Evolutionary conservation across 371 early-diverging fungal species (phyloP).

Genomic region (Parasitella parasitica): DNA sequence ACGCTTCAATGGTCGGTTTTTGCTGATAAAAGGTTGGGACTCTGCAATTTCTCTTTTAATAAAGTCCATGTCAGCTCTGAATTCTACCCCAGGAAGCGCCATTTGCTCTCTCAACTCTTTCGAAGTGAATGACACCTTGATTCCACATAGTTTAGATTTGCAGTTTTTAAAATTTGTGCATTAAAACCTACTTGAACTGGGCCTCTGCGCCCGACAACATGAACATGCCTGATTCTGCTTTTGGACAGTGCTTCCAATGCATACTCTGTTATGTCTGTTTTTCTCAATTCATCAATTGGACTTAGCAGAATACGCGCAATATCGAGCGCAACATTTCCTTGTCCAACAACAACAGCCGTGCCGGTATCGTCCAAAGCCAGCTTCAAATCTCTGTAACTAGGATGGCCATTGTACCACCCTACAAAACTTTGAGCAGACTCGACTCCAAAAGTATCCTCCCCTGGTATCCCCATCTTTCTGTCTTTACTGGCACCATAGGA

Average conservation of each 20-base stretch:
- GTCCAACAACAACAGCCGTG: constrained; percentile 85
- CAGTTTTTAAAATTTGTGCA: not conserved
- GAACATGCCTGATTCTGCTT: constrained; percentile 78
- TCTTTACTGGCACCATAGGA: constrained; percentile 88
- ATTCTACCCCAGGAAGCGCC: constrained; percentile 60
- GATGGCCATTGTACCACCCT: constrained; percentile 95
- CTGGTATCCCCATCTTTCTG: constrained; percentile 68
- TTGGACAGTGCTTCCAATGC: constrained; percentile 71
- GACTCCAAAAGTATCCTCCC: constrained; percentile 63
- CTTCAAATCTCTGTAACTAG: constrained; percentile 56
- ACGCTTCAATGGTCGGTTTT: constrained; percentile 71
- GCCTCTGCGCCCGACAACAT: constrained; percentile 89
- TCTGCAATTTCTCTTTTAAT: constrained; percentile 48
- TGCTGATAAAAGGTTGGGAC: constrained; percentile 33
- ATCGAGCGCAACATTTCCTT: constrained; percentile 97
- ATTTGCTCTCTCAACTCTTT: constrained; percentile 97
- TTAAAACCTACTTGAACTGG: constrained; percentile 75
- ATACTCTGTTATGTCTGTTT: constrained; percentile 86
- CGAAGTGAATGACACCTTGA: constrained; percentile 84
- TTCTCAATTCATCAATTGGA: constrained; percentile 69
- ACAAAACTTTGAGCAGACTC: constrained; percentile 88
- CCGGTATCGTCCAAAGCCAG: constrained; percentile 68
- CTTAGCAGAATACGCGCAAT: constrained; percentile 87
- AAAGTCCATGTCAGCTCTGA: constrained; percentile 59
- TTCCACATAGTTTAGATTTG: constrained; percentile 4